Evolutionary conservation across 2,329 filamentous ascomycete species (phyloP).

Genomic region (Fusarium dlaminii): DNA sequence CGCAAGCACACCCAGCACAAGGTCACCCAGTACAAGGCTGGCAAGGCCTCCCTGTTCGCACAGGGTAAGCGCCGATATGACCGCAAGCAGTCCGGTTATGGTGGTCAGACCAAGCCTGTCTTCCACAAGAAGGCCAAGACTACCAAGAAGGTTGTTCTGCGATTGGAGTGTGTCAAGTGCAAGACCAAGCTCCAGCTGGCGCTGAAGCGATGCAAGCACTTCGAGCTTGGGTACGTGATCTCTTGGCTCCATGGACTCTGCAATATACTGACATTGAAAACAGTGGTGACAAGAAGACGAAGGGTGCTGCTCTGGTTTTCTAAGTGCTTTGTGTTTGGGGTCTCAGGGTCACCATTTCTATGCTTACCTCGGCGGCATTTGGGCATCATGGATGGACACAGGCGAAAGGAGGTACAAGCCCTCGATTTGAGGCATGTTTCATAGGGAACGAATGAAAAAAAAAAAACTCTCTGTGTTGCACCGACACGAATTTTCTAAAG

Average conservation of each 20-base stretch:
- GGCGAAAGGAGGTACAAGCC: constrained; percentile 59
- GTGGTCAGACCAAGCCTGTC: constrained; percentile 99
- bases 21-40: constrained; percentile 97
- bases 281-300: constrained; percentile 99
- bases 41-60: constrained; percentile 94
- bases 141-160: constrained; percentile 99
- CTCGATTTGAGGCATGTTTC: constrained; percentile 55
- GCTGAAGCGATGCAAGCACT: constrained; percentile 99
- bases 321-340: constrained; percentile 71
- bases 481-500: constrained; percentile 27
- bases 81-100: constrained; percentile 98
- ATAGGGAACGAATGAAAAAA: constrained; percentile 56
- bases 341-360: constrained; percentile 50
- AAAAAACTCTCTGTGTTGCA: constrained; percentile 43
- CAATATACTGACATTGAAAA: constrained; percentile 54
- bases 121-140: constrained; percentile 99
- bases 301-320: constrained; percentile 99
- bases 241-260: neutral
- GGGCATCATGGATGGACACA: constrained; percentile 61
- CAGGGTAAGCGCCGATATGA: constrained; percentile 99
- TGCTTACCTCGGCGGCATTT: constrained; percentile 56
- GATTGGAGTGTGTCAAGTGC: constrained; percentile 97
- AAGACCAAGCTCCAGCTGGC: constrained; percentile 98
- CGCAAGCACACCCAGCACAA: constrained; percentile 91
- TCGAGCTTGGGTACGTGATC: constrained; percentile 91